Conservation (phyloP, 129 eudicot genomes). For the Smallanthus sonchifolius region DNA sequence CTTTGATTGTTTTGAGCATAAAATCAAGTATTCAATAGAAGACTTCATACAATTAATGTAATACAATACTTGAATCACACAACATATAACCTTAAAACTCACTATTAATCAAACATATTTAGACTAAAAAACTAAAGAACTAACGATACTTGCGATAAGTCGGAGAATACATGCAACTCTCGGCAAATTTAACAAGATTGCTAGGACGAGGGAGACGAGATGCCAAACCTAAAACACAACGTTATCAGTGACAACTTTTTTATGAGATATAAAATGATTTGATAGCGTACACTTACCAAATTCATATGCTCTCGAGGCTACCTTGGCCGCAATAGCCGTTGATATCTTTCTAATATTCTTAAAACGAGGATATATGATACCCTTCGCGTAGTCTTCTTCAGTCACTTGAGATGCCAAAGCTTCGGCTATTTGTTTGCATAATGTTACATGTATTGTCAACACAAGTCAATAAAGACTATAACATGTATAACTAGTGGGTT, state of each 20-base stretch:
- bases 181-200: constrained; percentile 73
- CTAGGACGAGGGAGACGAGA: constrained; percentile 80
- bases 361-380: constrained; percentile 77
- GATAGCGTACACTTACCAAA: constrained; percentile 43
- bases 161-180: constrained; percentile 96
- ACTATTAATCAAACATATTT: not conserved
- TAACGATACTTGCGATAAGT: constrained; percentile 67
- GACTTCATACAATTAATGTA: constrained; percentile 7
- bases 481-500: not conserved
- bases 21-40: not conserved
- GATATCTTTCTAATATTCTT: constrained; percentile 69
- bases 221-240: constrained; percentile 55
- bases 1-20: not conserved
- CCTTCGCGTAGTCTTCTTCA: constrained; percentile 63
- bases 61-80: constrained; percentile 23
- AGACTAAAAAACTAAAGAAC: constrained; percentile 20
- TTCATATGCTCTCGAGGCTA: constrained; percentile 76
- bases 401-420: constrained; percentile 87
- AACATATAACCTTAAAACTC: constrained; percentile 15
- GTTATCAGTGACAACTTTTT: not conserved
- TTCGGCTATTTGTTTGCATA: constrained; percentile 46
- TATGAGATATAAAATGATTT: not conserved
- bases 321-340: constrained; percentile 71
- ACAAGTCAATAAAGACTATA: not conserved
- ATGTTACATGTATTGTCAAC: not conserved